phyloP scores from a whole-genome alignment of 371 early-diverging fungal genomes.

The Mucor piriformis region DNA sequence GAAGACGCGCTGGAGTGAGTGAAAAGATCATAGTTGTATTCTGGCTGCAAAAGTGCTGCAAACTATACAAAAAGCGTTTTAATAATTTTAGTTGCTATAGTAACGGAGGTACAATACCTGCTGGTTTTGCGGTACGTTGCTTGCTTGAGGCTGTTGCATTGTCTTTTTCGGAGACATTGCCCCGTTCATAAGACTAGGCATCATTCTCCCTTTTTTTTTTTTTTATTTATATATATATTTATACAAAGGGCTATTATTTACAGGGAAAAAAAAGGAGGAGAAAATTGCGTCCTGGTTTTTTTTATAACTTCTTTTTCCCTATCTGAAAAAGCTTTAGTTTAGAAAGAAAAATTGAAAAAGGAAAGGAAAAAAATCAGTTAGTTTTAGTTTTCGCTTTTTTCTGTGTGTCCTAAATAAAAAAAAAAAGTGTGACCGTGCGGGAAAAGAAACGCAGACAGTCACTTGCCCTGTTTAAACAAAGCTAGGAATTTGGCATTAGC shows the following conservation, averaged over 20 bases:
- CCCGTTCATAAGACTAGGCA: slow-evolving; percentile 16
- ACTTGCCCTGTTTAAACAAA: too few relatives aligned
- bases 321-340: neutral
- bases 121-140: slow-evolving; percentile 10
- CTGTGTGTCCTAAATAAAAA: too few relatives aligned
- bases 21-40: slow-evolving; percentile 19
- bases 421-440: neutral
- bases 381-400: too few relatives aligned
- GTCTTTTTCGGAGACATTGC: slow-evolving; percentile 13
- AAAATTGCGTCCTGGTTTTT: neutral
- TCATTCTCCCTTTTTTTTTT: slow-evolving; percentile 10
- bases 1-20: slow-evolving; percentile 21
- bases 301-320: neutral
- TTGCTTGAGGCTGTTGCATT: slow-evolving; percentile 18
- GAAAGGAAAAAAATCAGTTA: too few relatives aligned
- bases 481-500: too few relatives aligned
- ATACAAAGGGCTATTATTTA: slow-evolving; percentile 11
- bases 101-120: too few relatives aligned
- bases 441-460: neutral
- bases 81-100: too few relatives aligned
- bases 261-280: slow-evolving; percentile 7
- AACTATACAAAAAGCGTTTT: slow-evolving; percentile 10
- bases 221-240: slow-evolving; percentile 9
- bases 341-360: neutral
- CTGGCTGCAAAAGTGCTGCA: slow-evolving; percentile 15